Evolutionary conservation across 441 rosid genomes (phyloP), one percentile per base, ranked within the genome.

Genomic region (Erysimum pusillum): DNA sequence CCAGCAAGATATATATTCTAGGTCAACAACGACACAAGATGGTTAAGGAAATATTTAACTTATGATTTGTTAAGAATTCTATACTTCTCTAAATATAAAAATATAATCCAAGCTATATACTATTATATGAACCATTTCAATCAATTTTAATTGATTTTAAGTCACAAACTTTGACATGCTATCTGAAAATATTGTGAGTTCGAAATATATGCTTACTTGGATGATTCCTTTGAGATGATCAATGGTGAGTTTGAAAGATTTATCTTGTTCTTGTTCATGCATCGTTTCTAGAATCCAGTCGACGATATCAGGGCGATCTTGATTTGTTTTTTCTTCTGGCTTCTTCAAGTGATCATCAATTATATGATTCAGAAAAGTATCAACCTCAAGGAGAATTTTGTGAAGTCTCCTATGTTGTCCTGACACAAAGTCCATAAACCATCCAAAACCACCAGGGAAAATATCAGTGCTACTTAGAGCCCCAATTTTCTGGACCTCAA

Each of bases 1-100:
- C 92, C 90, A 6, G 77, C 92, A 4, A 84, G 68, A 14, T 79
- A 83, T 74, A 88, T 35, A 60, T 87, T 72, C 90, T 85, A 81
- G 48, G 64, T 63, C 64, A 67, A 44, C 18, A 68, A 57, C 2
- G 15, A 15, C 3, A 9, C 49, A 41, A 18, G 6, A 58, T 34
- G 7, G 67, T 49, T 39, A 72, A 11, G 11, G 0, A 73, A 5
- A 22, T 17, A 42, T 13, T 38, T 25, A 45, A 8, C 32, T 36
- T 38, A 10, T 9, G 22, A 31, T 56, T 34, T 58, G 6, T 9
- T 6, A 49, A 49, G 25, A 49, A 8, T 9, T 49, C 53, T 12
- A 49, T n/a, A n/a, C 18, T 8, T 49, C 2, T 6, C 4, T 9
- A 52, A 52, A 3, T 22, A 10, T 22, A 8, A 20, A 49, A 0